Base-by-base conservation (phyloP, 169 alveolate genomes). In the Eimeria brunetti region DNA sequence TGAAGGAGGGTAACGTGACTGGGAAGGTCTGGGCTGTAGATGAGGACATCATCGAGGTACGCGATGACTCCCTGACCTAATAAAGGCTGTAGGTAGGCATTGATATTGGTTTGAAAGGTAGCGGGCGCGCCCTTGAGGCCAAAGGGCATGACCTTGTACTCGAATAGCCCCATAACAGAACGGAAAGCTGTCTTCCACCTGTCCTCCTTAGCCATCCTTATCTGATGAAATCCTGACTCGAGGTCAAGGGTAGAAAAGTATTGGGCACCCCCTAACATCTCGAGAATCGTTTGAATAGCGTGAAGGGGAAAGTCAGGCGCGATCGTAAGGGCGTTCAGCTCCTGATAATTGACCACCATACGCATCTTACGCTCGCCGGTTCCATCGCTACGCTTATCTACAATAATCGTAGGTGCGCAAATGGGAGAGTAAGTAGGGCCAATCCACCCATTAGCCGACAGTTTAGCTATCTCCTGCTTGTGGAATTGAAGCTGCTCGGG, bases 391-490 rank as follows among this genome's bases (percentile, higher is more conserved):
- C 56, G 88, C 64, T 76, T 41, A 8, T 76, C 88, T 58, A 44
- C 60, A 36, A 44, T 41, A 33, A 44, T n/a, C 62, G 88, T 41
- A 49, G 88, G 41, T 1, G 88, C 88, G 24, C 36, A 44, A 58
- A 24, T 76, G 7, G 64, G 22, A 41, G 64, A 76, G 22, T 30
- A 76, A 1, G 64, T 49, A 5, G 64, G 20, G 27, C 60, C 60
- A 1, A 76, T 76, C 64, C 64, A 44, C 36, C 89, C 22, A 46
- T 51, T 49, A 1, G 30, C 64, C 16, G 89, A 51, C 89, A 81
- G 11, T 11, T 81, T 81, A 11, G 89, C 73, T 7, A 49, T 81
- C 51, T 81, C 71, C 73, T 51, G 73, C 53, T 49, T 81, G 73
- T 81, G 89, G 16, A 14, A 53, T 12, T 46, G 20, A 11, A 81